Evolutionary conservation across 2,329 filamentous ascomycete species (phyloP).

Genomic region (Aschersonia sp.): DNA sequence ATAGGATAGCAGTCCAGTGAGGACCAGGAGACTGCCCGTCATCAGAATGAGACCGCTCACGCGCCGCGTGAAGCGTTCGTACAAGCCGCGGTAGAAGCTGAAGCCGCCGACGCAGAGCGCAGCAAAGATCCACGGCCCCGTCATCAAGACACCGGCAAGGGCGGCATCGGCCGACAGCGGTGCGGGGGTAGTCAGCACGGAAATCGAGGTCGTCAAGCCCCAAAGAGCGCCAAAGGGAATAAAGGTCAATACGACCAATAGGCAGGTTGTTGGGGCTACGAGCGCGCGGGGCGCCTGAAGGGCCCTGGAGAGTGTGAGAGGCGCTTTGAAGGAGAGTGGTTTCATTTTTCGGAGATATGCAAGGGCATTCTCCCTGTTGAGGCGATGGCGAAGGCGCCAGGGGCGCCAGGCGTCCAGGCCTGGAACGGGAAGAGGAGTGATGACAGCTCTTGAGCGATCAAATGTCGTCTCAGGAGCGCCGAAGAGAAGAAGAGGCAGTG

Average conservation of each 20-base stretch:
- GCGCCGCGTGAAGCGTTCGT: constrained; percentile 16
- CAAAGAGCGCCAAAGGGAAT: constrained; percentile 32
- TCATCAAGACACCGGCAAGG: constrained; percentile 28
- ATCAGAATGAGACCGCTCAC: constrained; percentile 19
- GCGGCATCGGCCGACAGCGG: constrained; percentile 26
- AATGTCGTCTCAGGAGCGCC: constrained; percentile 38
- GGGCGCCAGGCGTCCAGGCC: constrained; percentile 8
- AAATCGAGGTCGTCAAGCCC: constrained; percentile 28
- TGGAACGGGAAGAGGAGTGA: constrained; percentile 5
- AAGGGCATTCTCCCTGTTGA: constrained; percentile 17
- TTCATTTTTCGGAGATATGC: constrained; percentile 25
- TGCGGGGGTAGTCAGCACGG: constrained; percentile 28
- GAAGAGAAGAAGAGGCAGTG: constrained; percentile 31
- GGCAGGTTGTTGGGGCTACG: constrained; percentile 31
- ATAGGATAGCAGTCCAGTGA: constrained; percentile 28
- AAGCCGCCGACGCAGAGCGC: constrained; percentile 17
- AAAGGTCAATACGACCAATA: constrained; percentile 29
- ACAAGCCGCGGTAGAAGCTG: constrained; percentile 15
- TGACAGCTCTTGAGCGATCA: constrained; percentile 20
- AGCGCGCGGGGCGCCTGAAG: constrained; percentile 33
- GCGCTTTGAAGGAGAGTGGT: constrained; percentile 20
- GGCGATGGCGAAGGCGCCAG: constrained; percentile 10
- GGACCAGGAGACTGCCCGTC: constrained; percentile 21
- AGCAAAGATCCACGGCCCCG: constrained; percentile 27
- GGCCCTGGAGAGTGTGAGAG: constrained; percentile 14